A percentile compares a stretch with the other conserved stretches of the same genome.
Conservation (phyloP, 2,329 filamentous ascomycete species). For the Penicillium sp. region DNA sequence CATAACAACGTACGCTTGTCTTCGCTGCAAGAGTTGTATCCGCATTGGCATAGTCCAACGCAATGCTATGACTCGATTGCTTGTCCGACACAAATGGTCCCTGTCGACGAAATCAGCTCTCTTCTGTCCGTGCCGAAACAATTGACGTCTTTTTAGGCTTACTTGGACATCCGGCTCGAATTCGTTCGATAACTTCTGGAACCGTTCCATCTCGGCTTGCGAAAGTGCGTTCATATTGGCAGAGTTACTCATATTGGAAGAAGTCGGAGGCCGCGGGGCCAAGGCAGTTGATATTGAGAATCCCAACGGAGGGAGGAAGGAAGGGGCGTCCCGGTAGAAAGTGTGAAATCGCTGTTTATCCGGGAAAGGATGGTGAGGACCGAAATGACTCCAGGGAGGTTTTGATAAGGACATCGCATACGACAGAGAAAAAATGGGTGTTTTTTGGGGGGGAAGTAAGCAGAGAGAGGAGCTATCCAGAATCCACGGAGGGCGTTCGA, state of each 20-base stretch:
- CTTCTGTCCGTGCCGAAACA: too few species aligned
- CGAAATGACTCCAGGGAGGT: conserved; percentile 36
- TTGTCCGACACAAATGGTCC: conserved; percentile 81
- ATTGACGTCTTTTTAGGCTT: too few species aligned
- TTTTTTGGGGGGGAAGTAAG: conserved; percentile 16
- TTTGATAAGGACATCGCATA: conserved; percentile 45
- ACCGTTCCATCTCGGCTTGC: conserved; percentile 61
- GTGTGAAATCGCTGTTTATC: conserved; percentile 33
- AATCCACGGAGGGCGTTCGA: conserved; percentile 5
- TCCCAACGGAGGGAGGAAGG: conserved; percentile 27
- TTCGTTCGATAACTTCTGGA: conserved; percentile 65
- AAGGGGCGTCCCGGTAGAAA: conserved; percentile 28
- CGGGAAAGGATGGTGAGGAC: conserved; percentile 35
- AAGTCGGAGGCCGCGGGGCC: neutral
- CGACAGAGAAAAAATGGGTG: conserved; percentile 9
- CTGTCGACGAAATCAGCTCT: conserved; percentile 52
- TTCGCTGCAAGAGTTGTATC: conserved; percentile 85
- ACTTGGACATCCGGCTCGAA: conserved; percentile 64
- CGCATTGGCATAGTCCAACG: conserved; percentile 84
- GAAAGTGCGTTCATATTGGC: conserved; percentile 45
- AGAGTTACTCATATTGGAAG: conserved; percentile 19
- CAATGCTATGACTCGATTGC: conserved; percentile 75
- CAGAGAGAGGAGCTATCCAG: neutral
- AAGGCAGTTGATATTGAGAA: conserved; percentile 28
- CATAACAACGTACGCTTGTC: conserved; percentile 66